Evolutionary conservation across 2,329 filamentous ascomycete species (phyloP), one percentile per base, ranked within the genome.

Genomic region (Fusarium subtropicale): DNA sequence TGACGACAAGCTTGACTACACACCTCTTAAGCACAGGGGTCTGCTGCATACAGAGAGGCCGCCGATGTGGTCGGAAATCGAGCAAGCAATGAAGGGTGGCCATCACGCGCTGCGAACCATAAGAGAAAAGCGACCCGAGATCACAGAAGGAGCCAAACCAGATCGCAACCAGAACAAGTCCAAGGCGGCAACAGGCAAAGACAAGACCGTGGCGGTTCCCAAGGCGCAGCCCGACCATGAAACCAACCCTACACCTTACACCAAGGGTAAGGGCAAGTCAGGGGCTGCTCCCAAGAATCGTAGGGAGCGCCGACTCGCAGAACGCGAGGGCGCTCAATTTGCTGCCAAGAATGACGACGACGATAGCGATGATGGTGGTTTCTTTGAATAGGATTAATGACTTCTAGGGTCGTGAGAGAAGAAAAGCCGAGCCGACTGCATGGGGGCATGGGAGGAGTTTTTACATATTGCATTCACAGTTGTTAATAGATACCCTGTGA

Each of bases 61-160:
- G 9, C 84, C 87, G n/a, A 86, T 94, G 81, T 94, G 92, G 92
- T 79, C 80, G 18, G 79, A 84, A 16, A 85, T 95, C 20, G 90
- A 92, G 79, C 82, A 87, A 73, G 85, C 89, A 15, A 88, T 91
- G 82, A 80, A 82, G 55, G 81, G 88, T 38, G 88, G 88, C 9
- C 81, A 76, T 5, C 70, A 81, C 2, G 84, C 83, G 16, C 75
- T 92, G 53, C 83, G 86, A 62, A 80, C 76, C 54, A 74, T 92
- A 51, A 83, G 88, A 53, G 87, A 91, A 69, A 84, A 88, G 62
- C 79, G 77, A 26, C 68, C 68, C 38, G 71, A 69, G 8, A 62
- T 63, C 9, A 52, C 63, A 38, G 56, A 56, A 38, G 50, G 36
- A 46, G 46, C 41, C 26, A 71, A 67, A 55, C 47, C 62, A 24